Evolutionary conservation across 257 asterid genomes (phyloP).

Genomic region (Solanum pennellii): DNA sequence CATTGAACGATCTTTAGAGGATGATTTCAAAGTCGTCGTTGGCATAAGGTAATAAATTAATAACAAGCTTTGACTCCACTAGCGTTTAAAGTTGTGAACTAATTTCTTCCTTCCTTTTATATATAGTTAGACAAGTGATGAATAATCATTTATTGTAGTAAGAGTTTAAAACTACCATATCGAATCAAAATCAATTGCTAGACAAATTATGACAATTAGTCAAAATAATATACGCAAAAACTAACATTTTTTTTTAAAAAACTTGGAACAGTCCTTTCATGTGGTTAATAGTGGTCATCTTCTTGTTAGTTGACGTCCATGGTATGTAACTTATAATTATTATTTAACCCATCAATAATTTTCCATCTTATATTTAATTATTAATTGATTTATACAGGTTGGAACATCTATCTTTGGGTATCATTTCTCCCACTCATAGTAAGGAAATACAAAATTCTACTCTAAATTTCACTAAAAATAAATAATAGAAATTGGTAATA

Average conservation of each 20-base stretch:
- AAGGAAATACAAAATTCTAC: constrained; percentile 1
- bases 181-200: not conserved
- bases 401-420: constrained; percentile 68
- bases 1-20: constrained; percentile 61
- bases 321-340: constrained; percentile 24
- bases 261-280: constrained; percentile 50
- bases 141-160: not conserved
- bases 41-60: constrained; percentile 44
- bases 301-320: constrained; percentile 68
- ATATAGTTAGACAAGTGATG: not conserved
- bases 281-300: constrained; percentile 68
- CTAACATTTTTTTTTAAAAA: not conserved
- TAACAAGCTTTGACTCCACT: not conserved
- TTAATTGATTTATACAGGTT: constrained; percentile 31
- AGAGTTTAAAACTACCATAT: not conserved
- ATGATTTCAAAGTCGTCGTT: constrained; percentile 58
- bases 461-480: not conserved
- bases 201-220: not conserved
- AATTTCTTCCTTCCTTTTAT: no score
- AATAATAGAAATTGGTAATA: not conserved
- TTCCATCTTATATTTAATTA: not conserved
- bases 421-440: constrained; percentile 64
- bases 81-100: not conserved
- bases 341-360: not conserved
- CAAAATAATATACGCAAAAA: not conserved